Base-by-base conservation (phyloP, 257 asterid species). In the Coffea canephora region DNA sequence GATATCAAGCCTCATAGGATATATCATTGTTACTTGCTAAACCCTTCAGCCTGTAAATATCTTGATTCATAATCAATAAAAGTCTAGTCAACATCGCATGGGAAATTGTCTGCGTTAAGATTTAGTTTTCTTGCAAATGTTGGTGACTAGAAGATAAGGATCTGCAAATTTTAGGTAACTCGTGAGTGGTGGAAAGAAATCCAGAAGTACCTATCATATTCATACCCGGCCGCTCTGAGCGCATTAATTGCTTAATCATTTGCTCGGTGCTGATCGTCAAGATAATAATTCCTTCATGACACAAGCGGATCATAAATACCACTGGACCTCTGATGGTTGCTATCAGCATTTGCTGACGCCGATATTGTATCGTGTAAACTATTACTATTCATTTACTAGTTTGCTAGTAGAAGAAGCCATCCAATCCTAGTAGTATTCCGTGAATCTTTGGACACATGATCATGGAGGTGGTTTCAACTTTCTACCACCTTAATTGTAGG, bases 171-270 rank as follows among this genome's bases (percentile, higher is more conserved):
- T 11, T 25, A 15, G 23, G 25, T 2, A 27, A 77, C 39, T 13
- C 39, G 8, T 15, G 50, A 39, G 81, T 52, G 75, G 75, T 69
- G 36, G 21, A 69, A 59, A 39, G 49, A 68, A 36, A 21, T 41
- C 15, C 27, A 39, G 6, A 36, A 16, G 81, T 46, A 52, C 11
- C 81, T 54, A 39, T 77, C 80, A 8, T 25, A 11, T 9, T n/a
- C n/a, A n/a, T n/a, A n/a, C n/a, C n/a, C n/a, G n/a, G n/a, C 11
- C 18, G 23, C 65, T 52, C 13, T 59, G 43, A 45, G 71, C 76
- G 67, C 49, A 73, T 80, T 80, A 73, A 73, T 73, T 80, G 69
- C 69, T 80, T 73, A 73, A 73, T 80, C 79, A 80, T 80, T 65
- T 75, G 73, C 82, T 59, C 67, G 21, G 36, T 75, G 55, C 43